Evolutionary conservation across 768 basidiomycete genomes (phyloP).

Genomic region (Psilocybe subaeruginosa): DNA sequence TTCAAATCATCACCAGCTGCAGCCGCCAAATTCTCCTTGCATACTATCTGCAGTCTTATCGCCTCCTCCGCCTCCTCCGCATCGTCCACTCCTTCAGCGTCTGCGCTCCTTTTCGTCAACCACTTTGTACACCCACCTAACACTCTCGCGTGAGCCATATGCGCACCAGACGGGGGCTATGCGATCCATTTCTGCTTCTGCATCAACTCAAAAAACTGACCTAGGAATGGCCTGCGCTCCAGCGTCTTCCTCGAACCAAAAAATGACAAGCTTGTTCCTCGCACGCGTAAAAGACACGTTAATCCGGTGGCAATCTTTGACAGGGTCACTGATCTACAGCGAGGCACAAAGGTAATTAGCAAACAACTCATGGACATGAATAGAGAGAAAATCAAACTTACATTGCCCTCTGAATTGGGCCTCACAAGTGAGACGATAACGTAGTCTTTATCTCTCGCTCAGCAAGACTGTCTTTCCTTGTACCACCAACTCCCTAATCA

Average conservation of each 20-base stretch:
- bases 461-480: conserved; percentile 87
- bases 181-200: conserved; percentile 69
- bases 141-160: conserved; percentile 39
- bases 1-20: too few relatives aligned
- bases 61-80: too few relatives aligned
- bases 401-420: conserved; percentile 78
- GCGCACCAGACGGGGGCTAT: not conserved
- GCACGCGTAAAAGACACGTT: conserved; percentile 99
- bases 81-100: not conserved
- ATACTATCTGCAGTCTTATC: not conserved
- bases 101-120: conserved; percentile 18
- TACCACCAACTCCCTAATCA: conserved; percentile 78
- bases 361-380: not conserved
- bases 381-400: conserved; percentile 38
- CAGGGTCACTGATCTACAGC: conserved; percentile 81
- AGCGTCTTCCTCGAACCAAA: conserved; percentile 88
- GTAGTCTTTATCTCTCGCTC: conserved; percentile 92
- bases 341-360: not conserved
- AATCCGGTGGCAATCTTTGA: conserved; percentile 95
- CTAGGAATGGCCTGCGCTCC: conserved; percentile 57
- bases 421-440: conserved; percentile 94
- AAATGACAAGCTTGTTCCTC: conserved; percentile 84
- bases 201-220: conserved; percentile 81
- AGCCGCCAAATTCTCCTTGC: not conserved
- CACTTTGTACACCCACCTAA: conserved; percentile 15